Base-by-base conservation (phyloP, 495 filamentous ascomycete genomes). In the Cryomyces minteri region DNA sequence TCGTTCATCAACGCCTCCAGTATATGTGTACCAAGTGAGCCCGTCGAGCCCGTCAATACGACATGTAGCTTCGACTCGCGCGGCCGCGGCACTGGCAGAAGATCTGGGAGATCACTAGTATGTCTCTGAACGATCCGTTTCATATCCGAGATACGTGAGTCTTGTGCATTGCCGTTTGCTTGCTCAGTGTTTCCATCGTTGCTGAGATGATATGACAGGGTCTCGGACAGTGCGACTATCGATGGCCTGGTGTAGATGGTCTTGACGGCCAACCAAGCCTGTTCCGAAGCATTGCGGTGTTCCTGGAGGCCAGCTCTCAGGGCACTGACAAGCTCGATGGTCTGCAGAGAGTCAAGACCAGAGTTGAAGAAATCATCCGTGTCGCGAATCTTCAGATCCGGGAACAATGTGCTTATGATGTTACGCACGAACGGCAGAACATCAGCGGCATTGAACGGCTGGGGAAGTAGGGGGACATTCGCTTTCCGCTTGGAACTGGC, bases 281-380 rank as follows among this genome's bases (percentile, higher is more conserved):
- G 44, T 11, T 28, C 28, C 6, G 41, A 29, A 41, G 39, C 18
- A 7, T 14, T 9, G 31, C 5, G 9, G 36, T 67, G 60, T 49
- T 49, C 48, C 43, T 63, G 45, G 4, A 63, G 60, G 30, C 64
- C 66, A 31, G 45, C 31, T 41, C 50, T 56, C 31, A 12, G 31
- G 28, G 31, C 2, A 14, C 51, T 43, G 8, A 53, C 32, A 6
- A 14, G 54, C 18, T 54, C 47, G 37, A 66, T 14, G 34, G 9
- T 38, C 34, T 38, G 9, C 34, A 38, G 34, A 38, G 34, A 38
- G 3, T 38, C 34, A 9, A 38, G 34, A 14, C 34, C 34, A 9
- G 9, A 10, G 12, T 38, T 9, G 34, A 38, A 38, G 65, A 7
- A 25, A 25, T 25, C 18, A 25, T 25, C 18, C 18, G 18, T 25